Evolutionary conservation across 129 eudicot genomes (phyloP).

Genomic region (Lonicera japonica): DNA sequence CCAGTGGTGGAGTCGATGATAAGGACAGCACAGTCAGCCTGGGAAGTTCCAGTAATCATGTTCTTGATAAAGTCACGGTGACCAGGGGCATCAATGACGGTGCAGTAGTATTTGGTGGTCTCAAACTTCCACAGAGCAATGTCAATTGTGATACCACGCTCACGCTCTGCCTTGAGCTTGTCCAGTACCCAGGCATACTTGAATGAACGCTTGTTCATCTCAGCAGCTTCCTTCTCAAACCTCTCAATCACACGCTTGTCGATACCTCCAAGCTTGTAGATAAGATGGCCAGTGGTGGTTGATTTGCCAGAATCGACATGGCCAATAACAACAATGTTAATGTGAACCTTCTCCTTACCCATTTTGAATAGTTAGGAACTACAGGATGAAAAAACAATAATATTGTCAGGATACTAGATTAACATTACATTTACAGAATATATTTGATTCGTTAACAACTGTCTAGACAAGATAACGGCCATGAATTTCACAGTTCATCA

Average conservation of each 20-base stretch:
- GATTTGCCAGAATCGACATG: slow-evolving; percentile 64
- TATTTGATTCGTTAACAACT: no score
- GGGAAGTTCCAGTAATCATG: slow-evolving; percentile 62
- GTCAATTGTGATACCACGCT: slow-evolving; percentile 60
- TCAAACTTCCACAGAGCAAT: slow-evolving; percentile 59
- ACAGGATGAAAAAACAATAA: no score
- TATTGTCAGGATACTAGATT: no score
- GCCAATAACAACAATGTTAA: slow-evolving; percentile 50
- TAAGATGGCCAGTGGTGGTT: slow-evolving; percentile 55
- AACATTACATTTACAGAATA: no score
- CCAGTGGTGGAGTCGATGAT: slow-evolving; percentile 60
- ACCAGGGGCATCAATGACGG: slow-evolving; percentile 58
- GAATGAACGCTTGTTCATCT: slow-evolving; percentile 59
- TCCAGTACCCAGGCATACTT: slow-evolving; percentile 60
- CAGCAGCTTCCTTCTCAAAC: slow-evolving; percentile 60
- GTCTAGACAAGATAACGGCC: no score
- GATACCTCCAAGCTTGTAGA: slow-evolving; percentile 62
- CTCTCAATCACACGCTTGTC: slow-evolving; percentile 55
- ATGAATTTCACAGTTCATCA: no score
- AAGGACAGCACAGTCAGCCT: slow-evolving; percentile 57
- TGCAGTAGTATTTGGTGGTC: slow-evolving; percentile 62
- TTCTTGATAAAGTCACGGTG: slow-evolving; percentile 56
- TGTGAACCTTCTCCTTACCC: slow-evolving; percentile 59
- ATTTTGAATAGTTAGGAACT: slow-evolving; percentile 6
- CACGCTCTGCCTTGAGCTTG: slow-evolving; percentile 64